Base-by-base conservation (phyloP, 2,329 filamentous ascomycete genomes). In the Nigrograna mackinnonii region DNA sequence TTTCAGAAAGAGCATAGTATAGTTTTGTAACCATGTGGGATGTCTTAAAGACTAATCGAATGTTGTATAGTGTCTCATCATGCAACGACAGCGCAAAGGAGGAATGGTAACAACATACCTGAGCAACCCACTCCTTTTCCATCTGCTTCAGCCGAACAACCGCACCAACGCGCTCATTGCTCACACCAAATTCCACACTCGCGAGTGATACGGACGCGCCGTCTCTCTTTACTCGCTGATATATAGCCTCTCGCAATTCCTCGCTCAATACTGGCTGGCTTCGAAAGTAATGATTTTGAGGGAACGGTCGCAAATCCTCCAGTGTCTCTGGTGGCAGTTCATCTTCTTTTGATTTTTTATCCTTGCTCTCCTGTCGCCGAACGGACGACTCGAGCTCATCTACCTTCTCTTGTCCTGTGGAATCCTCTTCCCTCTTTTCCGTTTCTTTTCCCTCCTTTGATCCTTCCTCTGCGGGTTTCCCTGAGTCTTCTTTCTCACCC, bases 41-140 rank as follows among this genome's bases (percentile, higher is more conserved):
- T 84, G 91, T 97, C 91, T 96, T 96, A 79, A 95, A 96, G 92
- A 97, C 92, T 96, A 96, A 97, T 96, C 92, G 92, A 76, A 87
- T 82, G 84, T 85, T 83, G 57, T 80, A 75, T 69, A 79, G 60
- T 82, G 73, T 77, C 80, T 89, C 85, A 87, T 87, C 84, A 86
- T 76, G 50, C 52, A 55, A 62, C 35, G 31, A 33, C 31, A 13
- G 21, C 30, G 22, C 20, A 6, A 35, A 35, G 35, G 22, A 18
- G 42, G 28, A 28, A 37, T 12, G 35, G 22, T 17, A 28, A 16
- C 14, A 39, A 75, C 89, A 79, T 79, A 96, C 91, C 77, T 91
- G 78, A 57, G 76, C 68, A 49, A 79, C 67, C 89, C 86, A 91
- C 53, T 85, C 76, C 73, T 86, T 90, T 74, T 96, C 90, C 52